Percentiles rank a stretch among this genome's conserved stretches.
Evolutionary conservation across 1,139 yeast genomes (phyloP).

Genomic region (Lodderomyces margitis): DNA sequence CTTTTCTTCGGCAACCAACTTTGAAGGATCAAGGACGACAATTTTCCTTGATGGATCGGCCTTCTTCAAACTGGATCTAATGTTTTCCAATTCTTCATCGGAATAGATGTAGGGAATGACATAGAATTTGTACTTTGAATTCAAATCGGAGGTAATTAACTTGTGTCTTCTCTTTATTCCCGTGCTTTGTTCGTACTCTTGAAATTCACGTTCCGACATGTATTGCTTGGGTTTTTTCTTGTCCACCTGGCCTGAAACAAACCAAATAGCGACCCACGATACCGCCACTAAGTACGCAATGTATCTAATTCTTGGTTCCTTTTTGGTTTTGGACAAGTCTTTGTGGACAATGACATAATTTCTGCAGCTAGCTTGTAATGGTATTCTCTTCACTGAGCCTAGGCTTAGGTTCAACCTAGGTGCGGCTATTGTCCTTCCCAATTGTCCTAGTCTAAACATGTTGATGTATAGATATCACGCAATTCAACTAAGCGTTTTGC

Average conservation of each 20-base stretch:
- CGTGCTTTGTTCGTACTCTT: constrained; percentile 44
- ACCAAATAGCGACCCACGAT: constrained; percentile 52
- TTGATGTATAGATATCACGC: constrained; percentile 10
- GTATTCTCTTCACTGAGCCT: constrained; percentile 1
- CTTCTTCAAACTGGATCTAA: constrained; percentile 20
- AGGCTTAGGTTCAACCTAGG: neutral
- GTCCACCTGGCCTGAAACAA: constrained; percentile 53
- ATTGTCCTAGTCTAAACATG: constrained; percentile 1
- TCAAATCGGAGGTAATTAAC: constrained; percentile 31
- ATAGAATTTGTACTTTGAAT: constrained; percentile 37
- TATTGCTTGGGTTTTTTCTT: constrained; percentile 48
- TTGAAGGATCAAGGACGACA: constrained; percentile 46
- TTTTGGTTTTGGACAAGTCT: constrained; percentile 7
- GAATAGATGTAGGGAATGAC: constrained; percentile 42
- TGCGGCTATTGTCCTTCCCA: neutral
- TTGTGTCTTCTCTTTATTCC: constrained; percentile 56
- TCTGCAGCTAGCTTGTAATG: constrained; percentile 3
- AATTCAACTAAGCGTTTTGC: neutral
- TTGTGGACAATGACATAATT: constrained; percentile 13
- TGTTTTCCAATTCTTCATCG: constrained; percentile 19
- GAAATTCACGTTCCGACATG: constrained; percentile 60
- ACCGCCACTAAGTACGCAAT: constrained; percentile 48
- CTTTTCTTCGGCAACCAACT: constrained; percentile 44
- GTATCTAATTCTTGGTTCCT: constrained; percentile 46
- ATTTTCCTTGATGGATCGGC: constrained; percentile 30